Conservation (phyloP, 2,329 filamentous ascomycete genomes). For the Incumbomyces delicatus region DNA sequence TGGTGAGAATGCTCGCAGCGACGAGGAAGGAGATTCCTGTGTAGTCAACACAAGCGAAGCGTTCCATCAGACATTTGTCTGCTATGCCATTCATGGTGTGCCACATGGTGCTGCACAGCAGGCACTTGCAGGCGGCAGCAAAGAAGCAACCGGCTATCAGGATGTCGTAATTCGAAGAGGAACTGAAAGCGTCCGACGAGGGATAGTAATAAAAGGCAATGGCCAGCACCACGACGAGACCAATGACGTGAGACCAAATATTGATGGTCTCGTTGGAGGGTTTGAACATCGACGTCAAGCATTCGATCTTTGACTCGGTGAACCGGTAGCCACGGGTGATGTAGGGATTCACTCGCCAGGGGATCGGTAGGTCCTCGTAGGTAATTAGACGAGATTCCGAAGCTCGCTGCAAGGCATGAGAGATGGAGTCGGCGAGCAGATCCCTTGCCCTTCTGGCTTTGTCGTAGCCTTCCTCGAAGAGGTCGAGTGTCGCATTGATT, state of each 20-base stretch:
- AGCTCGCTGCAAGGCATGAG: conserved; percentile 64
- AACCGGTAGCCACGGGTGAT: conserved; percentile 90
- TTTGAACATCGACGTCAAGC: conserved; percentile 70
- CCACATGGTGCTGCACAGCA: conserved; percentile 93
- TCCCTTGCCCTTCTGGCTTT: conserved; percentile 74
- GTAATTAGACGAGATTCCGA: conserved; percentile 71
- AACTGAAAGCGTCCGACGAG: conserved; percentile 70
- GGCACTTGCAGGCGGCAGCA: conserved; percentile 86
- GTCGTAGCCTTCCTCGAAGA: conserved; percentile 72
- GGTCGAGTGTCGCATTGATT: conserved; percentile 61
- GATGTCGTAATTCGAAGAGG: conserved; percentile 79
- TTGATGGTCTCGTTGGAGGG: conserved; percentile 92
- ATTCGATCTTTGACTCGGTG: conserved; percentile 80
- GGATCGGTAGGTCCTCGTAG: conserved; percentile 82
- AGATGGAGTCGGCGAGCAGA: conserved; percentile 73
- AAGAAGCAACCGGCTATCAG: conserved; percentile 92
- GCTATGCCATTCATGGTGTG: conserved; percentile 98
- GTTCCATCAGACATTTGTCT: conserved; percentile 77
- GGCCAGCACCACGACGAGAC: conserved; percentile 75
- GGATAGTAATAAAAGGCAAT: conserved; percentile 97
- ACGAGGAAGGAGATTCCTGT: conserved; percentile 94
- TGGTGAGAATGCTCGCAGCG: conserved; percentile 92
- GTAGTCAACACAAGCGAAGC: conserved; percentile 96
- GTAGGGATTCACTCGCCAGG: conserved; percentile 92
- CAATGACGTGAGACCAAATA: conserved; percentile 92